Base-by-base conservation (phyloP, 169 alveolate genomes). In the Plasmodium inui region DNA sequence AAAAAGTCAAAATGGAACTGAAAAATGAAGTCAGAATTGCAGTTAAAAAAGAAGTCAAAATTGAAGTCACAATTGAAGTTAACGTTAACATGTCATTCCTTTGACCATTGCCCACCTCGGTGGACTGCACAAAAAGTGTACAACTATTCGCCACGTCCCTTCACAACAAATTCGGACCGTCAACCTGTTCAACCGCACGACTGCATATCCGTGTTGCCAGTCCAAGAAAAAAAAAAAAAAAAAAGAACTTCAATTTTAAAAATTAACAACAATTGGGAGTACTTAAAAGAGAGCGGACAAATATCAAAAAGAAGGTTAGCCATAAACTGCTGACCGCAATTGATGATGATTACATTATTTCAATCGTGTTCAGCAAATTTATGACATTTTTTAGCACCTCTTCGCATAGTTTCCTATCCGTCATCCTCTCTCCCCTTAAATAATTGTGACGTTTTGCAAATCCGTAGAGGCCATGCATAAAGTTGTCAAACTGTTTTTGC, bases 391-490 rank as follows among this genome's bases (percentile, higher is more conserved):
- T 53, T 7, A 80, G n/a, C 61, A 80, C 2, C 12, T 34, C 32
- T 4, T 12, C 26, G 30, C 9, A 80, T 19, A 17, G 28, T 7
- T 41, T 3, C 71, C 8, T 22, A 46, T 80, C 30, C 10, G 12
- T 80, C 53, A 37, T 78, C 57, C 14, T 34, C 17, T 80, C 72
- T 9, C 37, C 71, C 53, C 61, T 41, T 26, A 82, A 82, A n/a
- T 82, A 57, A n/a, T 57, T 82, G 41, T 82, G 78, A 26, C 90
- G 90, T 14, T 82, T 82, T 2, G 90, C 81, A 55, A 55, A 82
- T 28, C 90, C 34, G 78, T 32, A 82, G 1, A 82, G 9, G 39
- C 90, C 90, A 17, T 82, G n/a, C 90, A 28, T 9, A 9, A 82
- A 26, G 26, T 82, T 57, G 67, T 82, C 78, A 57, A 82, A 82